Evolutionary conservation across 2,329 filamentous ascomycete species (phyloP).

Genomic region (Chaetomiaceae sp.): DNA sequence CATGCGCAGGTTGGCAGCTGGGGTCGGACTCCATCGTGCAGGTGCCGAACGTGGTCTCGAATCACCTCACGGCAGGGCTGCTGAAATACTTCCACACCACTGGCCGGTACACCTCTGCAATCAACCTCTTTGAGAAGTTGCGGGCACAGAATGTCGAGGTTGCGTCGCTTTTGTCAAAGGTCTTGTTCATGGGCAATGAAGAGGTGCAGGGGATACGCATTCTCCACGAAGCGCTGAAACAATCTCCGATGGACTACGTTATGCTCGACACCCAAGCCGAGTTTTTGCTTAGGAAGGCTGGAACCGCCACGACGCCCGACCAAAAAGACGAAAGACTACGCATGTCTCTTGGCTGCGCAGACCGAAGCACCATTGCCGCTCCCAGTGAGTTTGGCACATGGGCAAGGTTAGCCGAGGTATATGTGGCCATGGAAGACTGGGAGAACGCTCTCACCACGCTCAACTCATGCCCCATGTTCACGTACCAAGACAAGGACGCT

Average conservation of each 20-base stretch:
- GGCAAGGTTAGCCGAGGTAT: conserved; percentile 89
- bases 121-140: conserved; percentile 96
- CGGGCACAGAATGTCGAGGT: conserved; percentile 88
- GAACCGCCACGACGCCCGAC: conserved; percentile 49
- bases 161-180: conserved; percentile 83
- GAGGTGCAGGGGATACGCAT: conserved; percentile 92
- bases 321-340: conserved; percentile 65
- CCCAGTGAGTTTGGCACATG: conserved; percentile 97
- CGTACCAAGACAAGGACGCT: conserved; percentile 96
- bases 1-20: conserved; percentile 72
- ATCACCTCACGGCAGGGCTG: conserved; percentile 90
- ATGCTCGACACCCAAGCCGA: conserved; percentile 92
- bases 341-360: conserved; percentile 87
- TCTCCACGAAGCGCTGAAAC: conserved; percentile 80
- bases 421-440: conserved; percentile 92
- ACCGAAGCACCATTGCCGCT: conserved; percentile 88
- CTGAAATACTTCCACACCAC: conserved; percentile 94
- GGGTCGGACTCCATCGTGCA: conserved; percentile 97
- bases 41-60: conserved; percentile 93
- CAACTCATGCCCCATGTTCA: conserved; percentile 99
- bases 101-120: conserved; percentile 87
- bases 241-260: conserved; percentile 95
- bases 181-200: conserved; percentile 91
- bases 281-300: conserved; percentile 82
- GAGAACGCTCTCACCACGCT: conserved; percentile 90